Percentiles rank a stretch among this genome's conserved stretches.
These are phyloP conservation scores for Mucor racemosus DNA, from an alignment of 371 early-diverging fungal genomes.

Conservation along the genomic window DNA sequence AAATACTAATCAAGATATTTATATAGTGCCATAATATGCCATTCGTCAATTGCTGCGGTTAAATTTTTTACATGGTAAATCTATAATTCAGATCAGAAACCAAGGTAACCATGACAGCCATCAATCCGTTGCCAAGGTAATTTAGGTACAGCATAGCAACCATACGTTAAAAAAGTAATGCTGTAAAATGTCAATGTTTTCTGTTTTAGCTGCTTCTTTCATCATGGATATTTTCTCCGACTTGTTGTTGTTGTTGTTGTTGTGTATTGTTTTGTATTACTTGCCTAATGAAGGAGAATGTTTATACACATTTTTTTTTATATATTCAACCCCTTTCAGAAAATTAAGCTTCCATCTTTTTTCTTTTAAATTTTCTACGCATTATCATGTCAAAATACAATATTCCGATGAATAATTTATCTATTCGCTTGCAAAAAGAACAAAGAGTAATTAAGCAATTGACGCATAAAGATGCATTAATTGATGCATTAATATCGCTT, in stretches of 20 bases:
- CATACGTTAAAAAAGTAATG: too few species aligned
- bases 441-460: constrained; percentile 21
- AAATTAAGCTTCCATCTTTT: constrained; percentile 7
- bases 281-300: constrained; percentile 27
- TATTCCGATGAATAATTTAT: constrained; percentile 15
- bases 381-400: constrained; percentile 8
- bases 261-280: constrained; percentile 23
- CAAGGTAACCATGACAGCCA: too few species aligned
- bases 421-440: constrained; percentile 13
- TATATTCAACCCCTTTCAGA: background rate
- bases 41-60: too few species aligned
- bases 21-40: too few species aligned
- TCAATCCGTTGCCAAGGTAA: too few species aligned
- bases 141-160: too few species aligned
- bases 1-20: background rate
- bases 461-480: constrained; percentile 26
- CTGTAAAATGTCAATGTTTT: too few species aligned
- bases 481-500: constrained; percentile 26
- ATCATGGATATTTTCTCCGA: background rate
- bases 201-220: too few species aligned
- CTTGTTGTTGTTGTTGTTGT: background rate
- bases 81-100: too few species aligned
- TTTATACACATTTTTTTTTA: constrained; percentile 11
- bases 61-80: too few species aligned
- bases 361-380: constrained; percentile 2